A percentile compares a stretch with the other conserved stretches of the same genome.
These are phyloP conservation scores for Xylariomycetidae sp. DNA, from an alignment of 2,329 filamentous ascomycete genomes.

Conservation along the genomic window DNA sequence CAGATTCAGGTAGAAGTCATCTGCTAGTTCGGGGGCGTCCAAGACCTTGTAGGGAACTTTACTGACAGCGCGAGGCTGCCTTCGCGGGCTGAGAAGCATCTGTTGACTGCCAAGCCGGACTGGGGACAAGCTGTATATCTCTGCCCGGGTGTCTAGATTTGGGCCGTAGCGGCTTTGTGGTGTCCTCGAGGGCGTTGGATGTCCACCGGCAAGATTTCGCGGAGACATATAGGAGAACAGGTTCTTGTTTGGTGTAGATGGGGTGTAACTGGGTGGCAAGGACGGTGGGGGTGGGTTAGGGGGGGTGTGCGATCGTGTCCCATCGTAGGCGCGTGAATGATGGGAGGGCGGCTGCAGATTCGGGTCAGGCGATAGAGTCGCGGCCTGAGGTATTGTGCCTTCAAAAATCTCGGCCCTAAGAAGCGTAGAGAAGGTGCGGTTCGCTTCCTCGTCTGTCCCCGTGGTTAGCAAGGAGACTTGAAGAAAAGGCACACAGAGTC, in stretches of 20 bases:
- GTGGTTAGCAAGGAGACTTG: no score
- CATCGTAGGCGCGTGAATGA: constrained; percentile 53
- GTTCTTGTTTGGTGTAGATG: constrained; percentile 95
- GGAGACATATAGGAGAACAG: constrained; percentile 88
- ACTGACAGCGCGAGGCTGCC: constrained; percentile 82
- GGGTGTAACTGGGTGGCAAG: constrained; percentile 72
- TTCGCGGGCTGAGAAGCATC: constrained; percentile 84
- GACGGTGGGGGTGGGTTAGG: constrained; percentile 60
- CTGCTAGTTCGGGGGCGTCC: constrained; percentile 89
- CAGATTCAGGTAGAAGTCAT: constrained; percentile 96
- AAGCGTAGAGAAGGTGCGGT: constrained; percentile 82
- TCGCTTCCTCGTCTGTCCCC: constrained; percentile 87
- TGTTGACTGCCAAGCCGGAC: constrained; percentile 90
- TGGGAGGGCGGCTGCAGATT: constrained; percentile 42
- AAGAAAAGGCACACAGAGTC: no score
- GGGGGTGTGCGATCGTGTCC: constrained; percentile 73
- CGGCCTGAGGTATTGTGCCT: constrained; percentile 74
- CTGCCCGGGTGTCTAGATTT: constrained; percentile 82
- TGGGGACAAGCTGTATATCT: constrained; percentile 92
- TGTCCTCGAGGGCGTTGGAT: constrained; percentile 82
- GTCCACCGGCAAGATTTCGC: constrained; percentile 63
- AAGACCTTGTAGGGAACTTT: constrained; percentile 98
- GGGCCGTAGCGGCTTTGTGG: constrained; percentile 82
- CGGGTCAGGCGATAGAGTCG: constrained; percentile 55
- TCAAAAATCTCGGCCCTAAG: constrained; percentile 91